Base-by-base conservation (phyloP, 2,329 filamentous ascomycete species). In the Apiospora pterosperma region DNA sequence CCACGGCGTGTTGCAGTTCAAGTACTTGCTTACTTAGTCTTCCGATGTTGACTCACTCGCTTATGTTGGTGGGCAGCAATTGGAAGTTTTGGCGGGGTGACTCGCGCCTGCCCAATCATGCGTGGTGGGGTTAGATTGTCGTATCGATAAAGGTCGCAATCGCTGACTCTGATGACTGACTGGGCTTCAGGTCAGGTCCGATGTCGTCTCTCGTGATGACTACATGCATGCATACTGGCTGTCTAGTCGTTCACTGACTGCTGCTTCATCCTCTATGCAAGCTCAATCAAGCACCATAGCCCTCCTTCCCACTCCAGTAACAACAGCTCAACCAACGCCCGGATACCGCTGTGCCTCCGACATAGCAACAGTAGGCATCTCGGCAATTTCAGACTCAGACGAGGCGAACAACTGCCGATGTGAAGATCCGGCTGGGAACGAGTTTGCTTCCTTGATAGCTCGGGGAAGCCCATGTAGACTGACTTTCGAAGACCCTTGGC, bases 41-140 rank as follows among this genome's bases (percentile, higher is more conserved):
- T 41, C 7, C 16, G 21, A 55, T 21, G 28, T 55, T 55, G 48
- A 55, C 48, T 55, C 48, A 55, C 48, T 31, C 25, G 48, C 48
- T 55, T 34, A 12, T 34, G 48, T 28, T 52, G 25, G 44, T 55
- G 44, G 25, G 48, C 48, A 55, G 48, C 11, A 55, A 55, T 55
- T 34, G 48, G 48, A 55, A 55, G 48, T 55, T 55, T 55, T 55
- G 48, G 48, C 48, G 48, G 48, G 48, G 48, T 55, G 48, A 55
- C 48, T 55, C 28, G 48, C 28, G 48, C 16, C 28, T 8, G 28
- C 48, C 48, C 48, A 55, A 55, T 34, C 28, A 52, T 25, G 44
- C 48, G 48, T 55, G 48, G 48, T 55, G 48, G 48, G 48, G 48
- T 19, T 31, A 55, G 34, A 55, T 55, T 55, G 48, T 19, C 28